These are phyloP conservation scores for Hanseniaspora hatyaiensis DNA, from an alignment of 805 yeast species.

Conservation along the genomic window DNA sequence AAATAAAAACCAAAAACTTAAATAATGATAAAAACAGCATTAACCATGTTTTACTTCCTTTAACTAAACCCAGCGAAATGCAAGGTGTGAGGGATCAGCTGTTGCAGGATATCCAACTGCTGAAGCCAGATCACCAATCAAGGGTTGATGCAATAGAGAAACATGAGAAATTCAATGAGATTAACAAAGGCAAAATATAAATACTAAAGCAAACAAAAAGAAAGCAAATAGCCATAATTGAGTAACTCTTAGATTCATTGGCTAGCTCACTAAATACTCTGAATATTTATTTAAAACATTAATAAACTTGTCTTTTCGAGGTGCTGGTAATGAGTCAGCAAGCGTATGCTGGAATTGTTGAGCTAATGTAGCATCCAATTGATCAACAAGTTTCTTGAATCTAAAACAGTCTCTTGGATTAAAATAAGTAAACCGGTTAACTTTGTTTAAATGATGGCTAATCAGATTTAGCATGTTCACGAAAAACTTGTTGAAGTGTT, in stretches of 20 bases:
- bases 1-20: constrained; percentile 22
- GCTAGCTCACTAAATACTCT: too few species aligned
- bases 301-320: background rate
- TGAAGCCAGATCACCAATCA: constrained; percentile 72
- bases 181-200: background rate
- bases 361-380: background rate
- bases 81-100: constrained; percentile 63
- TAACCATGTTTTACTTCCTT: constrained; percentile 28
- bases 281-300: background rate
- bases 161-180: constrained; percentile 52
- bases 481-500: constrained; percentile 5
- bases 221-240: background rate
- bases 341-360: too few species aligned
- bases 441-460: background rate
- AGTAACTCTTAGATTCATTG: background rate
- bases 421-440: background rate
- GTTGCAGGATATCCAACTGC: constrained; percentile 61
- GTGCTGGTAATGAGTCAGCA: too few species aligned
- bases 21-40: constrained; percentile 26
- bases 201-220: background rate
- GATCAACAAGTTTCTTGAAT: background rate
- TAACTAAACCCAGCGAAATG: constrained; percentile 54
- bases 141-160: constrained; percentile 79
- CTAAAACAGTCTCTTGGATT: background rate
- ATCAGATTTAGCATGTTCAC: background rate